Conservation (phyloP, 257 asterid genomes). For the Solanum bulbocastanum region DNA sequence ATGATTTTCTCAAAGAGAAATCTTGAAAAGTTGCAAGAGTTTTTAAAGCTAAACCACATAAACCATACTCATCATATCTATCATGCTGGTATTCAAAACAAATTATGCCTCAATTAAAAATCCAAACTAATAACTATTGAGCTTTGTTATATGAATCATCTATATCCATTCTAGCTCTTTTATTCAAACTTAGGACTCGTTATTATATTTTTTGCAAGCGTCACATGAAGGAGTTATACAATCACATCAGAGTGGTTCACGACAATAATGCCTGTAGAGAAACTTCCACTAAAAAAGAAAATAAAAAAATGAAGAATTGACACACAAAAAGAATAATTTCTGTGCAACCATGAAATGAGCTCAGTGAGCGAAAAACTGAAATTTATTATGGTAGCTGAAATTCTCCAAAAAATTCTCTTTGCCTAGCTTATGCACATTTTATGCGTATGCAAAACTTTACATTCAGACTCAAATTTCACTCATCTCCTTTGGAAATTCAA, state of each 20-base stretch:
- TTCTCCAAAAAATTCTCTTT: not conserved
- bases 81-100: not conserved
- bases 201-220: not conserved
- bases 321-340: not conserved
- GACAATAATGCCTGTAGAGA: not conserved
- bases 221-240: not conserved
- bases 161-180: not conserved
- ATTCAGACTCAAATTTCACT: not conserved
- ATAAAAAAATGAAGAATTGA: not conserved
- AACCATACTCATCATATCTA: not conserved
- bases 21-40: not conserved
- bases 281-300: not conserved
- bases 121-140: not conserved
- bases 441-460: not conserved
- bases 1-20: not conserved
- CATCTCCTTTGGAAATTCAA: constrained; percentile 72
- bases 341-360: not conserved
- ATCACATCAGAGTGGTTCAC: not conserved
- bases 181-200: not conserved
- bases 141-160: not conserved
- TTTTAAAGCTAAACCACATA: not conserved
- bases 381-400: not conserved
- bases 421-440: not conserved
- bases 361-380: not conserved
- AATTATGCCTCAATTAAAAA: not conserved